Conservation (phyloP, 768 basidiomycete species). For the Xanthoconium stramineum region DNA sequence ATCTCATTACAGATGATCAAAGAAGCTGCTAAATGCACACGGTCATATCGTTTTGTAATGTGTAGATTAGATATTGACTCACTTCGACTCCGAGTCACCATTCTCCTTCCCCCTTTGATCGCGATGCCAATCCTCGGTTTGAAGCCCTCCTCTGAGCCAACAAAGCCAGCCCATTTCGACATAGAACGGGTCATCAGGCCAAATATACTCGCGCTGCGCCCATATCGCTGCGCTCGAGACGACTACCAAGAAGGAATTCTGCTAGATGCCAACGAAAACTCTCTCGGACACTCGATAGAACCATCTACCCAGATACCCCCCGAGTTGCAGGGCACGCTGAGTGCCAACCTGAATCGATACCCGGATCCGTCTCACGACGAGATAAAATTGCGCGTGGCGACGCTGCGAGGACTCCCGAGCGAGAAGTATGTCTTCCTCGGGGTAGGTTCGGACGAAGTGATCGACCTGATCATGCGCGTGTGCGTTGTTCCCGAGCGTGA, state of each 20-base stretch:
- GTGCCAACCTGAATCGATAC: constrained; percentile 79
- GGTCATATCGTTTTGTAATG: no score
- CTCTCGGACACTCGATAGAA: constrained; percentile 81
- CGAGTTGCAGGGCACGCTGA: constrained; percentile 38
- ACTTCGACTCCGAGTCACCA: neutral
- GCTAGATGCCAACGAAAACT: constrained; percentile 97
- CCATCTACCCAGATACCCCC: constrained; percentile 27
- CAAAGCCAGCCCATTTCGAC: constrained; percentile 76
- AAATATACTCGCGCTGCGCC: constrained; percentile 87
- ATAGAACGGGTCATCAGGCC: constrained; percentile 85
- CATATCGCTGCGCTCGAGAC: constrained; percentile 94
- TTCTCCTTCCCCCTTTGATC: neutral
- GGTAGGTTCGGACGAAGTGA: constrained; percentile 95
- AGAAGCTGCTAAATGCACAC: no score
- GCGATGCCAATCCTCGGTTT: constrained; percentile 69
- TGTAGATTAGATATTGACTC: neutral
- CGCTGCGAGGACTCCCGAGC: constrained; percentile 64
- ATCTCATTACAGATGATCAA: no score
- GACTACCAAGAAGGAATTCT: constrained; percentile 91
- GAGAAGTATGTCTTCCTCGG: constrained; percentile 82
- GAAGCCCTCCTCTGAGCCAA: constrained; percentile 37
- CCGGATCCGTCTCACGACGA: constrained; percentile 85
- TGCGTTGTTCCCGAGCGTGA: constrained; percentile 78
- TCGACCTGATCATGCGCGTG: constrained; percentile 90
- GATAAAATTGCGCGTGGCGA: constrained; percentile 75